These are phyloP conservation scores for Diaporthe capsici DNA, from an alignment of 2,329 filamentous ascomycete species.

Conservation along the genomic window DNA sequence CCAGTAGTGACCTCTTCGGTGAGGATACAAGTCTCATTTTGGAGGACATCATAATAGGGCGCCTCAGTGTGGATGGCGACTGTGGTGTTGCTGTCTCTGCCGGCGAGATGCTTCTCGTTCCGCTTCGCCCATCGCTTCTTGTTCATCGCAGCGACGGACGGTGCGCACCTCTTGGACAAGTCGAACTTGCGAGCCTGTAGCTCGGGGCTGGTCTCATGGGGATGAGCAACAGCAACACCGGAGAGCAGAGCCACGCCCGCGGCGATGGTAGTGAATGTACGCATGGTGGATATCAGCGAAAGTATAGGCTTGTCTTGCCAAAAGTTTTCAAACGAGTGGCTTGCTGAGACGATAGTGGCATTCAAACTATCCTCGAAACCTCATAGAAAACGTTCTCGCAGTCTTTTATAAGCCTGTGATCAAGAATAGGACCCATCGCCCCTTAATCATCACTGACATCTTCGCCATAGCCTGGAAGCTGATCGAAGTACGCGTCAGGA, in stretches of 20 bases:
- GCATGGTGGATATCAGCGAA: slow-evolving; percentile 5
- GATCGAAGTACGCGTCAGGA: slow-evolving; percentile 19
- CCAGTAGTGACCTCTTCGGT: slow-evolving; percentile 40
- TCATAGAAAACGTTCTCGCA: background rate
- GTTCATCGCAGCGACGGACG: slow-evolving; percentile 44
- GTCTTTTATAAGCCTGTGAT: background rate
- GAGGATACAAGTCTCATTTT: slow-evolving; percentile 45
- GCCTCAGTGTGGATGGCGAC: slow-evolving; percentile 44
- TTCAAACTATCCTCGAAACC: background rate
- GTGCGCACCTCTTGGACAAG: slow-evolving; percentile 46
- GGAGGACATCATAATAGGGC: slow-evolving; percentile 43
- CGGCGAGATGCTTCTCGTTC: slow-evolving; percentile 39
- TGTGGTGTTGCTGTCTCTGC: slow-evolving; percentile 43
- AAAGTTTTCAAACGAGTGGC: slow-evolving; percentile 5
- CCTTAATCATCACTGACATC: slow-evolving; percentile 2
- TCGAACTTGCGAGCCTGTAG: slow-evolving; percentile 43
- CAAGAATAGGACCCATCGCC: background rate
- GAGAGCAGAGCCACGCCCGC: slow-evolving; percentile 37
- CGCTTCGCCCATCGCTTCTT: slow-evolving; percentile 43
- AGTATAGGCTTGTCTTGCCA: background rate
- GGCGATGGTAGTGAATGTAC: slow-evolving; percentile 1
- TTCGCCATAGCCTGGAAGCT: background rate
- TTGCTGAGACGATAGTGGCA: background rate
- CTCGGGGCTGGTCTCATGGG: slow-evolving; percentile 40
- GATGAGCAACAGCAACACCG: slow-evolving; percentile 38